These are phyloP conservation scores for Cutaneotrichosporon dermatis DNA, from an alignment of 1,284 basidiomycete genomes.

Conservation along the genomic window DNA sequence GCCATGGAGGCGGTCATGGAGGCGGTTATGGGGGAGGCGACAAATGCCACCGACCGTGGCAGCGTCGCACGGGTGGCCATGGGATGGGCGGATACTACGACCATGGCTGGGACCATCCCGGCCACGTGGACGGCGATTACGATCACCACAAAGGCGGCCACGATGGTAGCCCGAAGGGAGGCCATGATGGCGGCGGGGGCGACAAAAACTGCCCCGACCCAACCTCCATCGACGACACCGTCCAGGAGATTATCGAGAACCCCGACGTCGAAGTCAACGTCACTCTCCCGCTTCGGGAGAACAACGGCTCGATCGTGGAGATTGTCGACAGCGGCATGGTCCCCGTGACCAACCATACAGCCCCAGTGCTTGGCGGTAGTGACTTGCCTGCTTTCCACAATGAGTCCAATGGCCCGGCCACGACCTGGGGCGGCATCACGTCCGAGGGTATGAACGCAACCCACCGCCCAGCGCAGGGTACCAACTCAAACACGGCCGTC, in stretches of 20 bases:
- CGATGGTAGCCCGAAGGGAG: too few species aligned
- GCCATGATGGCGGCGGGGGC: background rate
- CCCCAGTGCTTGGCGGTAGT: background rate
- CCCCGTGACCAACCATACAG: slow-evolving; percentile 8
- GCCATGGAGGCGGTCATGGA: too few species aligned
- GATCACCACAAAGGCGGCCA: too few species aligned
- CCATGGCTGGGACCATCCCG: background rate
- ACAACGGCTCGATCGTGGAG: slow-evolving; percentile 2
- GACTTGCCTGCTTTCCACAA: slow-evolving; percentile 3
- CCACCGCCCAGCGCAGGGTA: slow-evolving; percentile 11
- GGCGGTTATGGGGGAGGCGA: too few species aligned
- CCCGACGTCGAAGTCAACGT: slow-evolving; percentile 3
- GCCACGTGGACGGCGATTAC: background rate
- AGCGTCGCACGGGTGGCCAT: background rate
- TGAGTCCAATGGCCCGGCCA: slow-evolving; percentile 1
- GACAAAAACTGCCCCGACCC: background rate
- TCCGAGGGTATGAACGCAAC: background rate
- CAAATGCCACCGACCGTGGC: background rate
- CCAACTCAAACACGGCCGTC: slow-evolving; percentile 9
- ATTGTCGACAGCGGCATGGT: slow-evolving; percentile 6
- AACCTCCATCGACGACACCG: background rate
- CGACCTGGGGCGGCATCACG: slow-evolving; percentile 5
- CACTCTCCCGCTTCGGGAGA: background rate
- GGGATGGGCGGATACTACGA: background rate
- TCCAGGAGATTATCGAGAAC: slow-evolving; percentile 4